Percentiles rank a stretch among this genome's conserved stretches.
phyloP scores from a whole-genome alignment of 352 stramenopile species.

The Pythium sp. region DNA sequence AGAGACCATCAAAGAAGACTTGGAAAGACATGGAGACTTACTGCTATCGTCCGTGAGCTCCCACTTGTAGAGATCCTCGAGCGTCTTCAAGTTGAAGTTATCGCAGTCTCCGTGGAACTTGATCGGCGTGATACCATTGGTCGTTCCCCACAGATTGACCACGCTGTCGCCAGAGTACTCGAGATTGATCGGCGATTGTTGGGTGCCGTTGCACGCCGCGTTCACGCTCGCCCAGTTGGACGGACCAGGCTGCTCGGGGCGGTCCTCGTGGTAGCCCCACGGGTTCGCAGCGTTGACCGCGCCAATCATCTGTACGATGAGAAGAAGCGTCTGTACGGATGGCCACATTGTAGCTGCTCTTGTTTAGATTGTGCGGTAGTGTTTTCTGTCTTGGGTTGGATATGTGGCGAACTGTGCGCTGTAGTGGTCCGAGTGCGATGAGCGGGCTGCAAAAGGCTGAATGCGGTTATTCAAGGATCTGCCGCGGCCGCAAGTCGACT shows the following conservation, averaged over 20 bases:
- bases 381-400: neutral
- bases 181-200: slow-evolving; percentile 64
- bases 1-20: neutral
- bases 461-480: neutral
- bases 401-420: neutral
- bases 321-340: slow-evolving; percentile 19
- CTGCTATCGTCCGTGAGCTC: slow-evolving; percentile 37
- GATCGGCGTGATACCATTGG: slow-evolving; percentile 30
- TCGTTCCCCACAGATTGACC: slow-evolving; percentile 44
- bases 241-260: slow-evolving; percentile 30
- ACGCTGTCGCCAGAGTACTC: slow-evolving; percentile 31
- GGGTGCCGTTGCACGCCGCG: slow-evolving; percentile 29
- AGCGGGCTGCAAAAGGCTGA: neutral
- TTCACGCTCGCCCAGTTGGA: slow-evolving; percentile 41
- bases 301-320: slow-evolving; percentile 21
- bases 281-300: slow-evolving; percentile 20
- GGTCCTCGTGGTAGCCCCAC: slow-evolving; percentile 54
- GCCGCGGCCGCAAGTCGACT: neutral
- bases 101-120: slow-evolving; percentile 49
- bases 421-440: neutral
- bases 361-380: neutral
- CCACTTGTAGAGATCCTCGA: slow-evolving; percentile 68
- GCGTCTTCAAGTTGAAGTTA: slow-evolving; percentile 53
- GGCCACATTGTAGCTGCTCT: neutral
- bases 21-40: slow-evolving; percentile 13